phyloP scores from a whole-genome alignment of 441 rosid genomes.

The Populus hybrid region DNA sequence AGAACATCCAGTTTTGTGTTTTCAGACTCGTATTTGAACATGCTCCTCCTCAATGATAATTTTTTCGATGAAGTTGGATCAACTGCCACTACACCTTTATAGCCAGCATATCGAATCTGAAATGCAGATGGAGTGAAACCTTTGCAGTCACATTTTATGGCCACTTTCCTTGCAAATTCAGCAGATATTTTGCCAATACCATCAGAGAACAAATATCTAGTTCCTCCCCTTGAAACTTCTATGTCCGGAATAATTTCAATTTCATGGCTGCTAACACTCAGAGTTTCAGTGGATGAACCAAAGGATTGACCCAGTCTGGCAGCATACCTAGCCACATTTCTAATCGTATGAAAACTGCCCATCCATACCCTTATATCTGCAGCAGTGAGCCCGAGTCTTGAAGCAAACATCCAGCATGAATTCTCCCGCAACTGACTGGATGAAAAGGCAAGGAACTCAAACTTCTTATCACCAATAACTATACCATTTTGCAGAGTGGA shows the following conservation, averaged over 20 bases:
- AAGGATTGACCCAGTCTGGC: constrained; percentile 78
- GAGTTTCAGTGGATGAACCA: constrained; percentile 48
- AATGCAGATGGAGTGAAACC: constrained; percentile 59
- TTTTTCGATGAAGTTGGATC: constrained; percentile 48
- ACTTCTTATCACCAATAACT: constrained; percentile 51
- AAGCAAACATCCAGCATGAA: constrained; percentile 60
- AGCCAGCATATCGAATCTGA: constrained; percentile 87
- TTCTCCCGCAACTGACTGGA: constrained; percentile 50
- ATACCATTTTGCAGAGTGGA: constrained; percentile 39
- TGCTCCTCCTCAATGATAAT: constrained; percentile 60
- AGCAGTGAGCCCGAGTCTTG: constrained; percentile 34
- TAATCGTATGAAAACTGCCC: constrained; percentile 51
- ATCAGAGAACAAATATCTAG: constrained; percentile 54
- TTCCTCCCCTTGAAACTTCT: constrained; percentile 22
- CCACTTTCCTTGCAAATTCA: constrained; percentile 43
- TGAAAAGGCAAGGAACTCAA: constrained; percentile 58
- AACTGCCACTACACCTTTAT: constrained; percentile 64
- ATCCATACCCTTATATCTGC: constrained; percentile 42
- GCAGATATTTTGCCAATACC: constrained; percentile 68
- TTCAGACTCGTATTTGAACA: constrained; percentile 57
- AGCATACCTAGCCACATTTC: constrained; percentile 57
- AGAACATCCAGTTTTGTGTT: constrained; percentile 51
- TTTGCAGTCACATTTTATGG: constrained; percentile 37
- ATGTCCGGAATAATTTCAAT: constrained; percentile 38
- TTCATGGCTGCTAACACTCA: constrained; percentile 37